Evolutionary conservation across 495 filamentous ascomycete genomes (phyloP).

Genomic region (Penicillium macrosclerotiorum): DNA sequence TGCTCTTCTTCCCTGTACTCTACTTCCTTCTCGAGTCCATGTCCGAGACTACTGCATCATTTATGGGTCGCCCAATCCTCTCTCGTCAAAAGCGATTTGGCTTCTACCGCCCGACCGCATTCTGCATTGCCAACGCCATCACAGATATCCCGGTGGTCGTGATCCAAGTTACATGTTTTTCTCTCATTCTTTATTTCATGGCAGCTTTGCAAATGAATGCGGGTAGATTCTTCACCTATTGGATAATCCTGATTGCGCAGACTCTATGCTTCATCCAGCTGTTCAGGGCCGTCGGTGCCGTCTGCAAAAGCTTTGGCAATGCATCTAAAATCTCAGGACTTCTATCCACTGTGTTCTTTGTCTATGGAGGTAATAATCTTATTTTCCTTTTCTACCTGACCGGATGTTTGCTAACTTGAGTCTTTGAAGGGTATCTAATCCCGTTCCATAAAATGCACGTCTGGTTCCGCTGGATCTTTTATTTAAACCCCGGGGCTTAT

Average conservation of each 20-base stretch:
- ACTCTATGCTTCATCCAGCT: constrained; percentile 74
- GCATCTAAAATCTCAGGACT: constrained; percentile 77
- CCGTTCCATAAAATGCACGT: constrained; percentile 70
- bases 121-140: constrained; percentile 76
- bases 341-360: constrained; percentile 74
- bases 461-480: constrained; percentile 91
- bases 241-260: constrained; percentile 63
- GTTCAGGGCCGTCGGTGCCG: constrained; percentile 72
- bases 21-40: constrained; percentile 40
- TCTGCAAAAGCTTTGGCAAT: constrained; percentile 80
- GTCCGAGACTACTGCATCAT: constrained; percentile 38
- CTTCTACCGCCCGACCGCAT: constrained; percentile 75
- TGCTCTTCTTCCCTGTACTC: constrained; percentile 38
- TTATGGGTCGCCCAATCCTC: constrained; percentile 44
- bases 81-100: constrained; percentile 54
- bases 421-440: constrained; percentile 75
- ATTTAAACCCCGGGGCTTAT: constrained; percentile 81
- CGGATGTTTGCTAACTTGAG: constrained; percentile 33
- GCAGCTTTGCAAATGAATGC: constrained; percentile 61
- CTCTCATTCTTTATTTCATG: constrained; percentile 80
- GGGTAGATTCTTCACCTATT: constrained; percentile 77
- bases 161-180: constrained; percentile 66
- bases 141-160: constrained; percentile 71
- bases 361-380: constrained; percentile 64
- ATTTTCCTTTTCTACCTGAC: too few species aligned